A percentile compares a stretch with the other conserved stretches of the same genome.
Evolutionary conservation across 768 basidiomycete species (phyloP).

Genomic region (Termitomyces heimii): DNA sequence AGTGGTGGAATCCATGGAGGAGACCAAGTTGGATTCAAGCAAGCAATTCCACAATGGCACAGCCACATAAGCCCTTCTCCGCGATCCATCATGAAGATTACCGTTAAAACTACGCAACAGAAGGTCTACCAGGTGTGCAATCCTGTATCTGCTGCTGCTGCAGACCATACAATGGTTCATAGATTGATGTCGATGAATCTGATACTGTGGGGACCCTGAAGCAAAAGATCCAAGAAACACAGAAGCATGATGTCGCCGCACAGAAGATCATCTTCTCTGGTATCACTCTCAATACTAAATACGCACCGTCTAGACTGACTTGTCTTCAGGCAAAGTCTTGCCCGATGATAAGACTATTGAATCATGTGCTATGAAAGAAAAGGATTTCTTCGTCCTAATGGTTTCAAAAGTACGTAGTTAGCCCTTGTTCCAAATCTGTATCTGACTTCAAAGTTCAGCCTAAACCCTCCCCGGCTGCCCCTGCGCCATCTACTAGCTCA

Average conservation of each 20-base stretch:
- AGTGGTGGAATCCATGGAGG: constrained; percentile 1
- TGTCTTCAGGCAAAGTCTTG: constrained; percentile 76
- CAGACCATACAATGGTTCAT: not conserved
- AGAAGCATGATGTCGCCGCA: constrained; percentile 64
- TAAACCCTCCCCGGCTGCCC: constrained; percentile 22
- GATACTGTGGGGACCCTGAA: constrained; percentile 81
- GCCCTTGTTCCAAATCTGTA: constrained; percentile 12
- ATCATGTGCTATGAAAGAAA: constrained; percentile 92
- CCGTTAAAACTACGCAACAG: constrained; percentile 92
- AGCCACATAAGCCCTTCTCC: constrained; percentile 6
- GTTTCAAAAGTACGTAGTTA: constrained; percentile 75
- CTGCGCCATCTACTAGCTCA: constrained; percentile 28
- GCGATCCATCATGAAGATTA: constrained; percentile 72
- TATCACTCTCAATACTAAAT: constrained; percentile 24
- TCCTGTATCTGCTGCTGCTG: constrained; percentile 1
- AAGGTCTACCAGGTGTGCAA: constrained; percentile 73
- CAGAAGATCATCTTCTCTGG: constrained; percentile 98
- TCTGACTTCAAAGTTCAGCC: constrained; percentile 17
- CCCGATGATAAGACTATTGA: constrained; percentile 83
- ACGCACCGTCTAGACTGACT: not conserved
- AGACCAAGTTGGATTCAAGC: not conserved
- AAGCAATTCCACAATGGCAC: not conserved
- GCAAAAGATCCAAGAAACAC: constrained; percentile 70
- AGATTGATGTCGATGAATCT: constrained; percentile 73
- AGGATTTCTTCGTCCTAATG: constrained; percentile 99